Evolutionary conservation across 495 filamentous ascomycete genomes (phyloP), one percentile per base, ranked within the genome.

Genomic region (Penicillium bovifimosum): DNA sequence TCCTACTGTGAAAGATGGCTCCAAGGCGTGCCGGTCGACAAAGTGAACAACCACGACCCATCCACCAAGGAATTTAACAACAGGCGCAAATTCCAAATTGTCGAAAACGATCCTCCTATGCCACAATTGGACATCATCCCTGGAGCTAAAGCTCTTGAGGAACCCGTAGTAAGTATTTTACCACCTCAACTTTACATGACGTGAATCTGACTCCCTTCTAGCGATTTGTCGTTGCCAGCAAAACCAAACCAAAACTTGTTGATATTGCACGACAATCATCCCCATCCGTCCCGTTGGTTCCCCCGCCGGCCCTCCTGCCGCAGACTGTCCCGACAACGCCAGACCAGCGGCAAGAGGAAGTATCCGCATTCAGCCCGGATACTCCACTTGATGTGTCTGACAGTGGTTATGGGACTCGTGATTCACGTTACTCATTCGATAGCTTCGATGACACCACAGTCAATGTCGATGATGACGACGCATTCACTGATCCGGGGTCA

Each of bases 301-400:
- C 41, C 11, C 60, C 53, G 0, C 63, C 64, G 14, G 59, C 62
- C 6, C 55, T 65, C 32, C 56, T 54, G 2, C 61, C 59, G 16
- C 63, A 60, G 26, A 42, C 52, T 8, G 48, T 62, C 16, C 66
- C 70, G 3, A 69, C 65, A 18, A 76, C 73, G 0, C 71, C 73
- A 7, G 70, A 74, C 52, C 69, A 68, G 20, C 59, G 61, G 5
- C 66, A 69, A 28, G 67, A 69, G 20, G 73, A 76, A 50, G 60
- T 76, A 27, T 76, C 73, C 13, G 73, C 70, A 11, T 76, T 76
- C 41, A 76, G 73, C 32, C 73, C 73, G 24, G 73, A 76, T 29
- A 76, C 73, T 0, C 73, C 73, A 6, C 47, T 70, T 1, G 65
- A 72, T 17, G 64, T 68, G 53, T 69, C 69, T 8, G 70, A 76